phyloP scores from a whole-genome alignment of 495 filamentous ascomycete genomes.

The Parmelia sp. region DNA sequence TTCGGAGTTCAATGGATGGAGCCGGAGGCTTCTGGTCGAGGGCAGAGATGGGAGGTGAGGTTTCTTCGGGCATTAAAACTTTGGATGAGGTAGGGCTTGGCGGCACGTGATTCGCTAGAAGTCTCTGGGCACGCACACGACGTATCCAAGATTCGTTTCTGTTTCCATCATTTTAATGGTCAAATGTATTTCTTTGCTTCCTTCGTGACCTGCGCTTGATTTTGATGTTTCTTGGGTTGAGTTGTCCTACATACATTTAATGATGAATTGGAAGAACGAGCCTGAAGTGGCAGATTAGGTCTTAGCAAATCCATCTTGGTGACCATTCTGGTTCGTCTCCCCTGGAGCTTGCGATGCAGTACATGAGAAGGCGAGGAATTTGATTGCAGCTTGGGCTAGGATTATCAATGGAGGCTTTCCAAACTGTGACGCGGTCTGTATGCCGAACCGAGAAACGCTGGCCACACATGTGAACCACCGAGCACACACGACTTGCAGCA shows the following conservation, averaged over 20 bases:
- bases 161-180: no score
- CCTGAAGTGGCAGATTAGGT: neutral
- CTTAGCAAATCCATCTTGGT: neutral
- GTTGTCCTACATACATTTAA: neutral
- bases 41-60: constrained; percentile 12
- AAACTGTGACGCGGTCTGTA: neutral
- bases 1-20: neutral
- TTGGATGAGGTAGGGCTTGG: constrained; percentile 8
- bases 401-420: neutral
- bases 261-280: no score
- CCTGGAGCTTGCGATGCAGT: neutral
- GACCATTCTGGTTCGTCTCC: neutral
- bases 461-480: neutral
- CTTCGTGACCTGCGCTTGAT: no score
- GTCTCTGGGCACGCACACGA: neutral
- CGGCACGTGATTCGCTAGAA: constrained; percentile 10
- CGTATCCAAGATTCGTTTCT: neutral
- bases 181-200: no score
- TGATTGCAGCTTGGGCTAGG: neutral
- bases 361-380: neutral
- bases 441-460: neutral
- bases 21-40: neutral
- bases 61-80: neutral
- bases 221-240: no score
- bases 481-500: neutral